Percentiles rank a stretch among this genome's conserved stretches.
Evolutionary conservation across 2,329 filamentous ascomycete genomes (phyloP).

Genomic region (Penicillium freii): DNA sequence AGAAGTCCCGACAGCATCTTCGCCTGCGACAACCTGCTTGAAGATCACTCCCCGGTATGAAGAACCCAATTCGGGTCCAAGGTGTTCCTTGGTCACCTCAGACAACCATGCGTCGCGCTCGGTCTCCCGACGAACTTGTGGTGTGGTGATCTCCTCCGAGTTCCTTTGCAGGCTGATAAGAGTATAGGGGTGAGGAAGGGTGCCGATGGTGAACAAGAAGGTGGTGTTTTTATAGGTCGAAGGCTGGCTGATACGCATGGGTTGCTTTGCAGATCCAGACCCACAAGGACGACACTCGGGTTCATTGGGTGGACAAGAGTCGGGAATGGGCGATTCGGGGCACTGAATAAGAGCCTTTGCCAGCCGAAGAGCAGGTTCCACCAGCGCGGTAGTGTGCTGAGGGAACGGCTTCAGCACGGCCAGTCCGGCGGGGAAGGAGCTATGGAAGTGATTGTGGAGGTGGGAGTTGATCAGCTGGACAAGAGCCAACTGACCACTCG

Average conservation of each 20-base stretch:
- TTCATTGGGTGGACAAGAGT: slow-evolving; percentile 80
- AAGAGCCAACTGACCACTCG: slow-evolving; percentile 63
- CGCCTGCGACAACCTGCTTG: slow-evolving; percentile 76
- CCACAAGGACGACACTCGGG: slow-evolving; percentile 73
- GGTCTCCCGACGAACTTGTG: slow-evolving; percentile 66
- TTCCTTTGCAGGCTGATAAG: slow-evolving; percentile 64
- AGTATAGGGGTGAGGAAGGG: slow-evolving; percentile 89
- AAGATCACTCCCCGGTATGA: slow-evolving; percentile 68
- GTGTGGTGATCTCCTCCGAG: slow-evolving; percentile 59
- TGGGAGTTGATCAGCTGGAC: slow-evolving; percentile 78
- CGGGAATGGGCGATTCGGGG: slow-evolving; percentile 67
- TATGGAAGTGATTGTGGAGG: slow-evolving; percentile 82
- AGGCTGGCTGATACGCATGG: slow-evolving; percentile 66
- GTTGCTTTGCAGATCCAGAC: slow-evolving; percentile 56
- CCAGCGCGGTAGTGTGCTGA: slow-evolving; percentile 69
- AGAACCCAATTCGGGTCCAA: slow-evolving; percentile 62
- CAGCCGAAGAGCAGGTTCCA: slow-evolving; percentile 68
- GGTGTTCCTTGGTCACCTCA: slow-evolving; percentile 66
- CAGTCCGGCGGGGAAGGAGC: slow-evolving; percentile 72
- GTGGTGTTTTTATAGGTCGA: slow-evolving; percentile 69
- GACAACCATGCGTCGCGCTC: slow-evolving; percentile 76
- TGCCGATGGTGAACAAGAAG: slow-evolving; percentile 75
- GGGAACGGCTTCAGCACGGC: slow-evolving; percentile 77
- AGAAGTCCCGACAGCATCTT: slow-evolving; percentile 61
- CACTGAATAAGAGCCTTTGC: slow-evolving; percentile 75